A percentile compares a stretch with the other conserved stretches of the same genome.
These are phyloP conservation scores for Turritis glabra DNA, from an alignment of 345 rosid species.

Conservation along the genomic window DNA sequence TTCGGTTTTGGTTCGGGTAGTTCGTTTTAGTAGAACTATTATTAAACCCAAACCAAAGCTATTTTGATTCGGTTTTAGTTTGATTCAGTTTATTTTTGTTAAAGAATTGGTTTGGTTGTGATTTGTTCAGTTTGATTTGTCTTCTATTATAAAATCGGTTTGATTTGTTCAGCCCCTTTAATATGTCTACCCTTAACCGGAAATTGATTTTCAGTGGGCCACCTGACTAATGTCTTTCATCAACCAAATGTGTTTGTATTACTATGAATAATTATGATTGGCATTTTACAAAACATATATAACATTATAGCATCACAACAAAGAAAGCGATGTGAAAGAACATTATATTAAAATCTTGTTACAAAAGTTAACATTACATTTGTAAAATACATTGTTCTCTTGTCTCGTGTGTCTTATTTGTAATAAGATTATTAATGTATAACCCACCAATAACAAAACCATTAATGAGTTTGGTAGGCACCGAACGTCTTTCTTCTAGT, in stretches of 20 bases:
- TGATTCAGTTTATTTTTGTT: neutral
- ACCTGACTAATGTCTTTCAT: neutral
- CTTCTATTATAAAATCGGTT: neutral
- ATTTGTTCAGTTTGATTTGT: neutral
- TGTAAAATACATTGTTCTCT: neutral
- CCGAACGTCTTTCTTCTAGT: neutral
- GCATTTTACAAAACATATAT: neutral
- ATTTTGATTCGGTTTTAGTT: neutral
- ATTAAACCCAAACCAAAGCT: neutral
- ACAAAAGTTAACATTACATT: neutral
- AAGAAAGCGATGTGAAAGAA: neutral
- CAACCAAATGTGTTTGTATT: slow-evolving; percentile 1
- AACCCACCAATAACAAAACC: neutral
- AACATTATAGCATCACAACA: neutral
- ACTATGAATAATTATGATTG: neutral
- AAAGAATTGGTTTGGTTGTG: neutral
- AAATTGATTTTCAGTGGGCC: neutral
- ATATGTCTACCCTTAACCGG: neutral
- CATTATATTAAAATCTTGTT: neutral
- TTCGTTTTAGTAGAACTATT: neutral
- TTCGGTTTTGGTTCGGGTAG: neutral
- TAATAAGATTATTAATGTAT: neutral
- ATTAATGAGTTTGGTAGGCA: neutral
- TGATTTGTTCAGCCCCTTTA: neutral
- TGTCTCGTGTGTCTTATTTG: neutral